Evolutionary conservation across 257 asterid genomes (phyloP), one percentile per base, ranked within the genome.

Genomic region (Pogostemon cablin): DNA sequence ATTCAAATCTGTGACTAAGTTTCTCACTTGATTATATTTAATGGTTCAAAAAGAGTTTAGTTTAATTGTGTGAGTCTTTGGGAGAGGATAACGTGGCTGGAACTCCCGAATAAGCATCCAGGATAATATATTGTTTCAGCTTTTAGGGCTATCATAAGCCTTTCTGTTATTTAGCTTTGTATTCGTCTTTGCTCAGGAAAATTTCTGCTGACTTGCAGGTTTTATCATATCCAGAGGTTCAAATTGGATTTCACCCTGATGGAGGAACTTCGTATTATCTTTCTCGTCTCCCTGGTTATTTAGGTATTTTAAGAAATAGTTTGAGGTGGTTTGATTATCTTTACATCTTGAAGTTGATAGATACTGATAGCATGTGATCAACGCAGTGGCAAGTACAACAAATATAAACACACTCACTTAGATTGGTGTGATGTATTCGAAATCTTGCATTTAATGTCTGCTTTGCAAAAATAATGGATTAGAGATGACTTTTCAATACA

Each of bases 171-270:
- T 48, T 39, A 65, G 7, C 57, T 38, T 4, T 38, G 48, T 40
- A 49, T 39, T 40, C 58, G 71, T 52, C 15, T 56, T 64, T 42
- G 61, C 59, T 48, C 50, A 47, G 6, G 9, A 69, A 25, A 1
- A n/a, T n/a, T 69, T 59, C 52, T 75, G 58, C 48, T 46, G 47
- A 65, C 47, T 71, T 79, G 65, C 88, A 95, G 99, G 85, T 88
- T 53, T 95, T 82, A 78, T 80, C 93, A n/a, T 15, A 71, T 43
- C 97, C 99, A 1, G 99, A 95, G 81, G 96, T 83, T 77, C 97
- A 95, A 73, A 75, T 95, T 66, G 99, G 98, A 73, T 91, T 91
- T 74, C 98, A 95, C 88, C 98, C 99, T 64, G 99, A 91, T 91
- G 88, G 93, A 71, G 99, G 99, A 68, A 93, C 97, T 71, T 95